phyloP scores from a whole-genome alignment of 192 early-diverging fungal species.

The Coemansia sp. region DNA sequence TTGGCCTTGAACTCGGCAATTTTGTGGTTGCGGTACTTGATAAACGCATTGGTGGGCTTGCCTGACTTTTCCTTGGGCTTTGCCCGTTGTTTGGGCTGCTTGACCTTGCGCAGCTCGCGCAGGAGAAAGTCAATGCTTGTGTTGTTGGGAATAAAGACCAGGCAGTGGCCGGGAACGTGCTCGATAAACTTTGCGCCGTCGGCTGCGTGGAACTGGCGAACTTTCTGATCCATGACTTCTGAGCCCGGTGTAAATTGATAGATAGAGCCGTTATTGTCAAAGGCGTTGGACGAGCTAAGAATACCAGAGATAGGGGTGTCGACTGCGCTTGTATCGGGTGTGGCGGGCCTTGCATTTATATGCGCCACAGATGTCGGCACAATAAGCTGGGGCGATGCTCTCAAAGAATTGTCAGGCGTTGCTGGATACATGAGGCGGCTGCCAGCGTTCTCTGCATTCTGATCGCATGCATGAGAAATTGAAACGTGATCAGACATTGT shows the following conservation, averaged over 20 bases:
- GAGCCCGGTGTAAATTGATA: conserved; percentile 18
- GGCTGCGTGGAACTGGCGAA: conserved; percentile 31
- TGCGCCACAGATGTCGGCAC: conserved; percentile 30
- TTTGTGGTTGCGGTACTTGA: conserved; percentile 54
- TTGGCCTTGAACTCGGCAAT: conserved; percentile 38
- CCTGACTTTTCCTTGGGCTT: conserved; percentile 19
- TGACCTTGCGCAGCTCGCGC: conserved; percentile 34
- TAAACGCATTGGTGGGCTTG: conserved; percentile 54
- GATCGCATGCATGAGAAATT: conserved; percentile 39
- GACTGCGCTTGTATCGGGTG: background rate
- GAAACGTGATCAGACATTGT: conserved; percentile 19
- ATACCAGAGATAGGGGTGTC: background rate
- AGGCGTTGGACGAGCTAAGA: conserved; percentile 9
- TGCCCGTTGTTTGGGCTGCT: conserved; percentile 12
- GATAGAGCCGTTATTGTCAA: conserved; percentile 7
- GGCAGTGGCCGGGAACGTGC: conserved; percentile 43
- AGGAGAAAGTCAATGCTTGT: conserved; percentile 25
- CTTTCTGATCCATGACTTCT: conserved; percentile 24
- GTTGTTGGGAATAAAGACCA: conserved; percentile 30
- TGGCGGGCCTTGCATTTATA: conserved; percentile 26
- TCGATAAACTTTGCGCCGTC: conserved; percentile 42
- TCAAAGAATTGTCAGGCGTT: conserved; percentile 13
- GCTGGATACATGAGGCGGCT: conserved; percentile 13
- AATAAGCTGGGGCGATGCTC: conserved; percentile 27
- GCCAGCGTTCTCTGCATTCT: conserved; percentile 18